Percentiles rank a stretch among this genome's conserved stretches.
These are phyloP conservation scores for Panaeolus cyanescens DNA, from an alignment of 768 basidiomycete species.

Conservation along the genomic window DNA sequence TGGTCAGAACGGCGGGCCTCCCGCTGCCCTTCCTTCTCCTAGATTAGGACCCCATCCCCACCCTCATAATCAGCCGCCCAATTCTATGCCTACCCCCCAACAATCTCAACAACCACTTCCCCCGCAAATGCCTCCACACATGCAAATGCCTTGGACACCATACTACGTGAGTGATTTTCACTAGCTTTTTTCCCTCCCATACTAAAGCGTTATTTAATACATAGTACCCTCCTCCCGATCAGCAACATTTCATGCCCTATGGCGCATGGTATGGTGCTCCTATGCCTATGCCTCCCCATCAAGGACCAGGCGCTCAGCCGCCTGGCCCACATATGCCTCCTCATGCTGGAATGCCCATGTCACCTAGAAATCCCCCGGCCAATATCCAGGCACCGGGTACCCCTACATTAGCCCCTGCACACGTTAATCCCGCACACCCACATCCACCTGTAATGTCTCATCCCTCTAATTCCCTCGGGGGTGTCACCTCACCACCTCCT, in stretches of 20 bases:
- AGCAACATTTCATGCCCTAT: constrained; percentile 48
- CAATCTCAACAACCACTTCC: constrained; percentile 12
- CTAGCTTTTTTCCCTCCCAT: constrained; percentile 9
- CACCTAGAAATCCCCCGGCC: constrained; percentile 60
- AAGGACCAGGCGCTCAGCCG: constrained; percentile 52
- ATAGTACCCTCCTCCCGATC: constrained; percentile 43
- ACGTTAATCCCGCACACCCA: constrained; percentile 44
- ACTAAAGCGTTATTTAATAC: constrained; percentile 7
- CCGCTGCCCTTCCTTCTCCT: constrained; percentile 65
- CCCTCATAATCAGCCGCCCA: constrained; percentile 36
- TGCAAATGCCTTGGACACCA: constrained; percentile 39
- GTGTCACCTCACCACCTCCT: constrained; percentile 65
- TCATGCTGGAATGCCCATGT: constrained; percentile 61
- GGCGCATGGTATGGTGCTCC: constrained; percentile 36
- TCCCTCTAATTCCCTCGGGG: constrained; percentile 45
- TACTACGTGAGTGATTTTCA: constrained; percentile 58
- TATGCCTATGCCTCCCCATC: constrained; percentile 39
- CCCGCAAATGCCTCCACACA: constrained; percentile 37
- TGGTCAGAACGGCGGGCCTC: constrained; percentile 58
- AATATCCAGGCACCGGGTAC: constrained; percentile 65
- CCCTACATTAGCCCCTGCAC: constrained; percentile 65
- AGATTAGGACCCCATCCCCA: constrained; percentile 64
- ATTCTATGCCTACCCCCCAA: constrained; percentile 47
- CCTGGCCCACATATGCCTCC: constrained; percentile 50
- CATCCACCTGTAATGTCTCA: constrained; percentile 48